Conservation (phyloP, 1,284 basidiomycete species). For the Ustilago vetiveriae region DNA sequence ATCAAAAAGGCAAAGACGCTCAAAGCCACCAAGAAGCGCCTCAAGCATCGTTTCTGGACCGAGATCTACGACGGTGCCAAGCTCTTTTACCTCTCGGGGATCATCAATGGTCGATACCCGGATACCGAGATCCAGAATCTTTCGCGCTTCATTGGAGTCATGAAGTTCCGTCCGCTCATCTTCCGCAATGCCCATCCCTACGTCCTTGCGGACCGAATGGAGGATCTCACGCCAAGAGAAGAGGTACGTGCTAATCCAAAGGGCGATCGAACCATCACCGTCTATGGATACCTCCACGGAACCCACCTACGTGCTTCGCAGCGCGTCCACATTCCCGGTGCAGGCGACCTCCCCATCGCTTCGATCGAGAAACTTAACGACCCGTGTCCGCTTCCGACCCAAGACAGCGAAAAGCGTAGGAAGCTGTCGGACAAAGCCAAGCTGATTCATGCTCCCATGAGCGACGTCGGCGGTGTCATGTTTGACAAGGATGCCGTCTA, state of each 20-base stretch:
- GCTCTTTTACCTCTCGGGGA: slow-evolving; percentile 96
- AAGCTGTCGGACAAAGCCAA: slow-evolving; percentile 96
- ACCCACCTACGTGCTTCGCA: slow-evolving; percentile 73
- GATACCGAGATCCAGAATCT: slow-evolving; percentile 96
- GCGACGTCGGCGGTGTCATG: slow-evolving; percentile 93
- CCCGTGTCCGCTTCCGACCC: slow-evolving; percentile 92
- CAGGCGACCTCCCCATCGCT: slow-evolving; percentile 81
- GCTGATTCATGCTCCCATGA: slow-evolving; percentile 97
- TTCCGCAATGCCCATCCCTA: slow-evolving; percentile 97
- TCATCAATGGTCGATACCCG: slow-evolving; percentile 97
- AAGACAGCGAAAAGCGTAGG: slow-evolving; percentile 88
- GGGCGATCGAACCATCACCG: slow-evolving; percentile 86
- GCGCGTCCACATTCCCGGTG: slow-evolving; percentile 89
- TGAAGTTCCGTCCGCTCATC: slow-evolving; percentile 97
- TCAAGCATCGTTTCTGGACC: slow-evolving; percentile 99
- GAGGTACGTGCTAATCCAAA: slow-evolving; percentile 83
- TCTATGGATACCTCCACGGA: slow-evolving; percentile 89
- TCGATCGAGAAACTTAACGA: slow-evolving; percentile 82
- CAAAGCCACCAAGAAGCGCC: slow-evolving; percentile 88
- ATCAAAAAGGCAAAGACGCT: slow-evolving; percentile 91
- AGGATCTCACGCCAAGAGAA: slow-evolving; percentile 92
- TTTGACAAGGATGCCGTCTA: slow-evolving; percentile 99
- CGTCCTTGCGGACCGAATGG: slow-evolving; percentile 92
- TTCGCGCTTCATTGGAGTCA: slow-evolving; percentile 89
- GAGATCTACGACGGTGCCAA: slow-evolving; percentile 99